phyloP scores from a whole-genome alignment of 345 rosid species.

The Sonneratia caseolaris region DNA sequence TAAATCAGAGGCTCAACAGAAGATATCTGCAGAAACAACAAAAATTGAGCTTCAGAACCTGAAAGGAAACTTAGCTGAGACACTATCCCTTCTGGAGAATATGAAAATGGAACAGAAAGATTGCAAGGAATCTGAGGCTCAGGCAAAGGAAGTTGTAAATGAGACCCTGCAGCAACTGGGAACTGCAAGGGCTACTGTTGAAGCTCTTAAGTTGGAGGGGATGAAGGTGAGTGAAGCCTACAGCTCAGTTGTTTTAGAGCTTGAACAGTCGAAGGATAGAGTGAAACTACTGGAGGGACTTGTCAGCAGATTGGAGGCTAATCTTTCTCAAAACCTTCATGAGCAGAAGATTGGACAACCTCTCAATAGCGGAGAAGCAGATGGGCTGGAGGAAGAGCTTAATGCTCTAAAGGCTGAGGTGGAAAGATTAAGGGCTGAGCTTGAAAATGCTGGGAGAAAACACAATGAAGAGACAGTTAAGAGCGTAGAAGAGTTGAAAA shows the following conservation, averaged over 20 bases:
- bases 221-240: constrained; percentile 49
- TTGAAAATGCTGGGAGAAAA: constrained; percentile 42
- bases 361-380: constrained; percentile 27
- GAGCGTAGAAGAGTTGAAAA: constrained; percentile 30
- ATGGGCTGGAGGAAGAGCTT: constrained; percentile 41
- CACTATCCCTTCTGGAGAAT: constrained; percentile 53
- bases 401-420: constrained; percentile 45
- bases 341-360: constrained; percentile 11
- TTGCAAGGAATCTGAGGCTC: constrained; percentile 66
- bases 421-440: constrained; percentile 35
- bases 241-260: constrained; percentile 50
- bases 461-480: constrained; percentile 29
- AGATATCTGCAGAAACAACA: constrained; percentile 39
- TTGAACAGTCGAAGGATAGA: constrained; percentile 50
- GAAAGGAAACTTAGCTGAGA: constrained; percentile 55
- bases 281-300: constrained; percentile 48
- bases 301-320: constrained; percentile 25
- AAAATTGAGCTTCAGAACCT: constrained; percentile 49
- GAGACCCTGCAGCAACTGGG: constrained; percentile 72
- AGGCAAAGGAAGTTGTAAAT: constrained; percentile 48
- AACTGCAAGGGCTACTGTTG: constrained; percentile 56
- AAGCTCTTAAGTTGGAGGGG: constrained; percentile 47
- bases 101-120: constrained; percentile 66
- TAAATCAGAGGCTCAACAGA: constrained; percentile 48
- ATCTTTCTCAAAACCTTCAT: constrained; percentile 7